Evolutionary conservation across 768 basidiomycete species (phyloP).

Genomic region (Macrocybe gigantea): DNA sequence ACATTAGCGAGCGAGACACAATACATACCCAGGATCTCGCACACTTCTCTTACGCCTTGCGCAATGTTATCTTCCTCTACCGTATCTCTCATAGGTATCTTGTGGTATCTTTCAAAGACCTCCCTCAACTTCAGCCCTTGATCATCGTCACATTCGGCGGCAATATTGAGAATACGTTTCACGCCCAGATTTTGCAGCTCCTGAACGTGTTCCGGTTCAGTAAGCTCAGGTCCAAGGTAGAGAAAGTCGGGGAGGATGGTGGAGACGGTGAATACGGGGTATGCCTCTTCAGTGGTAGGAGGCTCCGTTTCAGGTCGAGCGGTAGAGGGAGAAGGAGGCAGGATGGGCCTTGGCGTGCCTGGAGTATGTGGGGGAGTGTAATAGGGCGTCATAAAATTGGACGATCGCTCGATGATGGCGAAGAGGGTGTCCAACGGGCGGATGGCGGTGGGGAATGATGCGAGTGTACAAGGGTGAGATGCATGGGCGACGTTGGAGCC

Average conservation of each 20-base stretch:
- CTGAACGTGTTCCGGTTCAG: constrained; percentile 64
- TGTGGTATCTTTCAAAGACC: constrained; percentile 78
- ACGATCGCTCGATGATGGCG: constrained; percentile 24
- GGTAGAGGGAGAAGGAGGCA: constrained; percentile 56
- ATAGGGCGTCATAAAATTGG: constrained; percentile 43
- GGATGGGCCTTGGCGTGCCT: constrained; percentile 35
- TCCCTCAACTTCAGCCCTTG: constrained; percentile 61
- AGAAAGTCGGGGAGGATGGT: constrained; percentile 89
- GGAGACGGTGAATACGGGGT: constrained; percentile 74
- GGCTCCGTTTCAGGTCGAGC: constrained; percentile 61
- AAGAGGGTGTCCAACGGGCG: constrained; percentile 36
- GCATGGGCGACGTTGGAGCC: constrained; percentile 47
- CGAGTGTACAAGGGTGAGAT: constrained; percentile 54
- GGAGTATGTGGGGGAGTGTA: constrained; percentile 51
- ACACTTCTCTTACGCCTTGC: constrained; percentile 76
- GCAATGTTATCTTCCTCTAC: constrained; percentile 92
- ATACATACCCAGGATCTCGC: constrained; percentile 76
- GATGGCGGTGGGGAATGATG: constrained; percentile 52
- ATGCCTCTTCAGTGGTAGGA: constrained; percentile 53
- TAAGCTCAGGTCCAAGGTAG: constrained; percentile 87
- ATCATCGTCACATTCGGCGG: constrained; percentile 84
- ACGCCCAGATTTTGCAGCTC: constrained; percentile 74
- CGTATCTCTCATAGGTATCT: constrained; percentile 91
- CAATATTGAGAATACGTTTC: constrained; percentile 86
- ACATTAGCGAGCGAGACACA: neutral